Base-by-base conservation (phyloP, 1,284 basidiomycete genomes). In the Garcileccinum viscosum region DNA sequence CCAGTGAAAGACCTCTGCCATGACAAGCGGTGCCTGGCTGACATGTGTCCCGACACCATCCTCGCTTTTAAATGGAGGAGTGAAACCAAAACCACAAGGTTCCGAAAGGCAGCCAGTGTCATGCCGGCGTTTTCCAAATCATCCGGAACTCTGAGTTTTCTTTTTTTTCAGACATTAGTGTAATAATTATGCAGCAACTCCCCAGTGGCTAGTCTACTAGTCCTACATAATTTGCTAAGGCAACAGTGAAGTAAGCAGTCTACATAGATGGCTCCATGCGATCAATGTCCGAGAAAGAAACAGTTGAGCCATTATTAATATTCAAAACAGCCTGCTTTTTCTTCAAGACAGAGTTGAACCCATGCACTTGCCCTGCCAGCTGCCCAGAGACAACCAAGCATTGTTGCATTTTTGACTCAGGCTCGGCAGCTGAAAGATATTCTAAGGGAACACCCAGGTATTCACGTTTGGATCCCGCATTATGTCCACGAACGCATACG, bases 41-140 rank as follows among this genome's bases (percentile, higher is more conserved):
- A n/a, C n/a, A n/a, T n/a, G n/a, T n/a, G n/a, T n/a, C n/a, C n/a
- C n/a, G n/a, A n/a, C n/a, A n/a, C n/a, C n/a, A 75, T 80, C 66
- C n/a, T 67, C 65, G 8, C 60, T 62, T 37, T 67, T 63, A 65
- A 71, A 75, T 1, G 74, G 70, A 9, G 71, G 53, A 1, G 40
- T 56, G 22, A 73, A 63, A 22, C 64, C 71, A 7, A 71, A 50
- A n/a, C 66, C 69, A 7, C 65, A 53, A 9, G 44, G 64, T 17
- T 67, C 58, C 5, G 22, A 38, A 2, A 30, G 30, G 61, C 77
- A 81, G 12, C n/a, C n/a, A n/a, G n/a, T n/a, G n/a, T n/a, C n/a
- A n/a, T n/a, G n/a, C n/a, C n/a, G n/a, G n/a, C n/a, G n/a, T n/a
- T n/a, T n/a, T n/a, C n/a, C n/a, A n/a, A n/a, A n/a, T n/a, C n/a